Evolutionary conservation across 1,284 basidiomycete species (phyloP).

Genomic region (Laetiporus sulphureus): DNA sequence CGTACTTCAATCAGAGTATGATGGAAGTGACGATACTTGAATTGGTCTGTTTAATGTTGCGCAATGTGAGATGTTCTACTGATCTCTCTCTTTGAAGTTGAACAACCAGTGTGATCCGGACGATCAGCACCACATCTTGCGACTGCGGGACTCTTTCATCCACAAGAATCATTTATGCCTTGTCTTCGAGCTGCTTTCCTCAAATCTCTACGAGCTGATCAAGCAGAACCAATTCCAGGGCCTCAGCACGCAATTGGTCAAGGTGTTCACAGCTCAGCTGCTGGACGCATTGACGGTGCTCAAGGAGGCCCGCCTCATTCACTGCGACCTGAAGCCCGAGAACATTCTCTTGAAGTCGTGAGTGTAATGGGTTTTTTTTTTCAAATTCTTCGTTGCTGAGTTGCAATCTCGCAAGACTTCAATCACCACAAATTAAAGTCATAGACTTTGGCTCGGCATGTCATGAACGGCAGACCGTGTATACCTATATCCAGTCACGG

Average conservation of each 20-base stretch:
- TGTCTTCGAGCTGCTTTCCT: constrained; percentile 95
- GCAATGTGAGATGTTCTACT: not conserved
- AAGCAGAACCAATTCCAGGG: constrained; percentile 99
- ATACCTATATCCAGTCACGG: constrained; percentile 98
- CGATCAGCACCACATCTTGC: constrained; percentile 95
- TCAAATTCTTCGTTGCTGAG: constrained; percentile 3
- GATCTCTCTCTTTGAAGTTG: constrained; percentile 47
- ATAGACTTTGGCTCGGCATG: constrained; percentile 99
- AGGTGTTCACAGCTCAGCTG: constrained; percentile 95
- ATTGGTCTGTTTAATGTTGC: constrained; percentile 51
- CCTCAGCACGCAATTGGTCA: constrained; percentile 91
- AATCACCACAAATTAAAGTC: constrained; percentile 98
- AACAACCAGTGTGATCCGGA: constrained; percentile 90
- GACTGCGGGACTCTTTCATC: constrained; percentile 94
- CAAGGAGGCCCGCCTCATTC: constrained; percentile 93
- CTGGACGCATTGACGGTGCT: constrained; percentile 89
- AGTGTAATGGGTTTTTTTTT: constrained; percentile 28
- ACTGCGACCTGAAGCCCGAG: constrained; percentile 98
- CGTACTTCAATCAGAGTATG: constrained; percentile 99
- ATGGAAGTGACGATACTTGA: constrained; percentile 99
- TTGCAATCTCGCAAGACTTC: too few species aligned
- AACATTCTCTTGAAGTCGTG: constrained; percentile 93
- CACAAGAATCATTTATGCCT: constrained; percentile 95
- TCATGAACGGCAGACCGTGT: constrained; percentile 97
- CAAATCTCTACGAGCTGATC: constrained; percentile 98